phyloP scores from a whole-genome alignment of 2,329 filamentous ascomycete genomes.

The Fusarium anguioides region DNA sequence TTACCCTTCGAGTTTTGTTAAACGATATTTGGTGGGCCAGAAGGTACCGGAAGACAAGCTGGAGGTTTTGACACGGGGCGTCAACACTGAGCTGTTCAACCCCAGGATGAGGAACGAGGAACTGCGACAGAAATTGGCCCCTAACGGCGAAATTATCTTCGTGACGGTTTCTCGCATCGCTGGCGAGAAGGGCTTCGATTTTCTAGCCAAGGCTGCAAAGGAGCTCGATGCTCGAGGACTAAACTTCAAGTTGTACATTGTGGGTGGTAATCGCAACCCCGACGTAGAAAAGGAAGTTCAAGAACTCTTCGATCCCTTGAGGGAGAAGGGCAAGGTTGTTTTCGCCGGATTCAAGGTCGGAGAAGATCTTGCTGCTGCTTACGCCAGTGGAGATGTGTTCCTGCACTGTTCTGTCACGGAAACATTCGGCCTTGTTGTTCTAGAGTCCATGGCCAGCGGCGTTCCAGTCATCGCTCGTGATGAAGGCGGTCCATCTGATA shows the following conservation, averaged over 20 bases:
- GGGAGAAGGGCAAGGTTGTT: slow-evolving; percentile 63
- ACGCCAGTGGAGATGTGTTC: slow-evolving; percentile 76
- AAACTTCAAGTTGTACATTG: slow-evolving; percentile 72
- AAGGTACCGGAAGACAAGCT: slow-evolving; percentile 67
- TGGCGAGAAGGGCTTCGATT: slow-evolving; percentile 77
- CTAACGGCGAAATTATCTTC: slow-evolving; percentile 71
- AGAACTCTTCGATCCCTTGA: slow-evolving; percentile 65
- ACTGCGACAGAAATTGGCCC: slow-evolving; percentile 66
- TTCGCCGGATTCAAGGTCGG: slow-evolving; percentile 75
- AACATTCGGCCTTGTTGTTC: slow-evolving; percentile 76
- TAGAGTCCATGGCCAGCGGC: slow-evolving; percentile 77
- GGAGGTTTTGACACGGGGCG: slow-evolving; percentile 71
- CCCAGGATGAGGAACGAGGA: slow-evolving; percentile 62
- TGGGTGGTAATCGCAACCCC: slow-evolving; percentile 74
- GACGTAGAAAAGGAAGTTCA: slow-evolving; percentile 71
- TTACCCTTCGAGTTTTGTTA: slow-evolving; percentile 73
- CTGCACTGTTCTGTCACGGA: slow-evolving; percentile 78
- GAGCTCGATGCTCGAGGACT: slow-evolving; percentile 66
- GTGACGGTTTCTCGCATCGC: slow-evolving; percentile 75
- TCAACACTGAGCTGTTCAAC: slow-evolving; percentile 71
- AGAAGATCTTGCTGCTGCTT: slow-evolving; percentile 70
- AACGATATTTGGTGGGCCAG: slow-evolving; percentile 68
- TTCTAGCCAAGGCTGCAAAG: slow-evolving; percentile 67
- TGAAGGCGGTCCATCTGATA: slow-evolving; percentile 76
- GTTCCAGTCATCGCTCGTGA: slow-evolving; percentile 76